These are phyloP conservation scores for Coniosporium apollinis DNA, from an alignment of 495 filamentous ascomycete genomes.

Conservation along the genomic window DNA sequence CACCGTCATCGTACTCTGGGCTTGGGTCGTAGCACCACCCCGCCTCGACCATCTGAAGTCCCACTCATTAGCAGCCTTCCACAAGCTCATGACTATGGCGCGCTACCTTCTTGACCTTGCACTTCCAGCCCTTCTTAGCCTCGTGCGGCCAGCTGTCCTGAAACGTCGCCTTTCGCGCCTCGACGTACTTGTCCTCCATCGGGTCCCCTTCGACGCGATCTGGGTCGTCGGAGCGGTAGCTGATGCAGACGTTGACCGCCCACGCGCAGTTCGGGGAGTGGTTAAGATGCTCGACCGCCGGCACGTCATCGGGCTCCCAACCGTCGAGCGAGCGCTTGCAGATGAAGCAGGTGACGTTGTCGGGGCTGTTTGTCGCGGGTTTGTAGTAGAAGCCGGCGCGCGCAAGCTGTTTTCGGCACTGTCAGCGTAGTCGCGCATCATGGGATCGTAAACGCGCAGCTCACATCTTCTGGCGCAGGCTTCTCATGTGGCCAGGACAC, in stretches of 20 bases:
- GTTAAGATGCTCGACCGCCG: slow-evolving; percentile 67
- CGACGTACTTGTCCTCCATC: slow-evolving; percentile 43
- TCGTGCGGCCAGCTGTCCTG: slow-evolving; percentile 71
- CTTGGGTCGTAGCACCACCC: slow-evolving; percentile 89
- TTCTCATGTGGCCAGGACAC: slow-evolving; percentile 62
- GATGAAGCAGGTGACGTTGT: slow-evolving; percentile 81
- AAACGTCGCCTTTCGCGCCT: slow-evolving; percentile 71
- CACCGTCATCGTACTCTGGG: slow-evolving; percentile 63
- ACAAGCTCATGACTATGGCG: not conserved
- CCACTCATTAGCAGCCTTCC: slow-evolving; percentile 8
- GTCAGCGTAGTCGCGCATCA: slow-evolving; percentile 2
- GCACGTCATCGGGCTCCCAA: slow-evolving; percentile 74
- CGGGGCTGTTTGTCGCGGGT: slow-evolving; percentile 51
- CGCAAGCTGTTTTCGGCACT: slow-evolving; percentile 46
- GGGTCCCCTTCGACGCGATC: slow-evolving; percentile 50
- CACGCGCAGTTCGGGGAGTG: slow-evolving; percentile 70
- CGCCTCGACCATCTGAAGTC: slow-evolving; percentile 61
- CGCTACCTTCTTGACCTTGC: slow-evolving; percentile 67
- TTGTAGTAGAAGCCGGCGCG: slow-evolving; percentile 81
- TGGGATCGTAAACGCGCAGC: slow-evolving; percentile 8
- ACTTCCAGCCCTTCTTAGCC: slow-evolving; percentile 69
- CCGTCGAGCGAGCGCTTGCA: slow-evolving; percentile 67
- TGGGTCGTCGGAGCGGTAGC: slow-evolving; percentile 45
- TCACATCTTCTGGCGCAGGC: slow-evolving; percentile 47
- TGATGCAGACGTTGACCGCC: slow-evolving; percentile 64